phyloP scores from a whole-genome alignment of 1,284 basidiomycete species.

The Pseudozyma sp. region DNA sequence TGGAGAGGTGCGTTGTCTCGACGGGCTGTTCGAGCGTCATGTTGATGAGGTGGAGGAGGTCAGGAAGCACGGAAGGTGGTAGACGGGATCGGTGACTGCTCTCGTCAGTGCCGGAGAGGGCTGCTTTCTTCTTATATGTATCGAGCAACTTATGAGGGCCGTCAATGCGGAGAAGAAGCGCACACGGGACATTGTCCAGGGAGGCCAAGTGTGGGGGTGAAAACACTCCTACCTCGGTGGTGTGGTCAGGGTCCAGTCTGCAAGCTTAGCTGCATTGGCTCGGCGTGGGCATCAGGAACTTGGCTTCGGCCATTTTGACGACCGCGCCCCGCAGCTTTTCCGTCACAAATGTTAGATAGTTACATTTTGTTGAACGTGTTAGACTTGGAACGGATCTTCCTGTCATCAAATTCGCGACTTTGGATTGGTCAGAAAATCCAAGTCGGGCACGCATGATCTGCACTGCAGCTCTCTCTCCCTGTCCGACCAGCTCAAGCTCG shows the following conservation, averaged over 20 bases:
- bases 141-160: no score
- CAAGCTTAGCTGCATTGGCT: no score
- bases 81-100: no score
- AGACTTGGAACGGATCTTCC: background rate
- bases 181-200: background rate
- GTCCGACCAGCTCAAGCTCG: conserved; percentile 1
- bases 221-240: no score
- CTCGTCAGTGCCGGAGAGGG: background rate
- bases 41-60: background rate
- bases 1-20: conserved; percentile 19
- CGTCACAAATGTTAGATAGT: background rate
- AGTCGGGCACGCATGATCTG: background rate
- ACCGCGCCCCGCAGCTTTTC: conserved; percentile 2
- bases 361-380: background rate
- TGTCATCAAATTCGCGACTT: conserved; percentile 9
- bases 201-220: background rate
- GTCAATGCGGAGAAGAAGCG: conserved; percentile 14
- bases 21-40: conserved; percentile 15
- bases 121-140: background rate
- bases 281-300: no score
- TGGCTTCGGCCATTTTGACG: conserved; percentile 7
- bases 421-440: conserved; percentile 33
- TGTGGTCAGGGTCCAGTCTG: no score
- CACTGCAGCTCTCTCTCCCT: conserved; percentile 4
- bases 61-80: background rate